Evolutionary conservation across 129 eudicot species (phyloP).

Genomic region (Rutidosis leptorrhynchoides): DNA sequence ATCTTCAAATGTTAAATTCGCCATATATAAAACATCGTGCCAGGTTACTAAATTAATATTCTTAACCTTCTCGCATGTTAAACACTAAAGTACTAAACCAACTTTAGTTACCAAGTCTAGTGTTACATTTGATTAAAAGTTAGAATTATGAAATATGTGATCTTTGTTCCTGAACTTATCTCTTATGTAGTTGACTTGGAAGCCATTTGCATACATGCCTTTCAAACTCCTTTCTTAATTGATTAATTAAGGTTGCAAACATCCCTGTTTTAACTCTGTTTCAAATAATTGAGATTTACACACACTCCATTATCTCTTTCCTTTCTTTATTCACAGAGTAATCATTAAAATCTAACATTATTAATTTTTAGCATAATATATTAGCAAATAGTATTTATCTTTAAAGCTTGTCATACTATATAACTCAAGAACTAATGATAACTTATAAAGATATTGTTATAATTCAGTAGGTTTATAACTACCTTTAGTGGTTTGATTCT

Average conservation of each 20-base stretch:
- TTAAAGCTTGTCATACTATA: neutral
- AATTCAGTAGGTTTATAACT: no score
- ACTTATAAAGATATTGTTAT: neutral
- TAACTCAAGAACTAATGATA: neutral
- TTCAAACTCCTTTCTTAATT: slow-evolving; percentile 15
- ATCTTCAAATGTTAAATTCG: no score
- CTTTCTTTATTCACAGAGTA: neutral
- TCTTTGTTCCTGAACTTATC: neutral
- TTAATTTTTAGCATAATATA: neutral
- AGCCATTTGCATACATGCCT: slow-evolving; percentile 23
- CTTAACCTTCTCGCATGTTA: neutral
- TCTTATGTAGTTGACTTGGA: slow-evolving; percentile 22
- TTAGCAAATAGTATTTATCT: neutral
- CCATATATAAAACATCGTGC: neutral
- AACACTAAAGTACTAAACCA: no score
- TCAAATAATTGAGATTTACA: slow-evolving; percentile 11
- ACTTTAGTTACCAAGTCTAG: neutral
- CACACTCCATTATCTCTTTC: slow-evolving; percentile 9
- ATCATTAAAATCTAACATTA: neutral
- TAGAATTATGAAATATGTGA: neutral
- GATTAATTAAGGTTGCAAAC: slow-evolving; percentile 14
- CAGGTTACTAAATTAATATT: neutral
- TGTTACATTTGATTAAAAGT: neutral
- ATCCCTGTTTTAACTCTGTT: slow-evolving; percentile 21
- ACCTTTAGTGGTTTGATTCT: no score